phyloP scores from a whole-genome alignment of 1,139 yeast genomes.

The Pichia sp. region DNA sequence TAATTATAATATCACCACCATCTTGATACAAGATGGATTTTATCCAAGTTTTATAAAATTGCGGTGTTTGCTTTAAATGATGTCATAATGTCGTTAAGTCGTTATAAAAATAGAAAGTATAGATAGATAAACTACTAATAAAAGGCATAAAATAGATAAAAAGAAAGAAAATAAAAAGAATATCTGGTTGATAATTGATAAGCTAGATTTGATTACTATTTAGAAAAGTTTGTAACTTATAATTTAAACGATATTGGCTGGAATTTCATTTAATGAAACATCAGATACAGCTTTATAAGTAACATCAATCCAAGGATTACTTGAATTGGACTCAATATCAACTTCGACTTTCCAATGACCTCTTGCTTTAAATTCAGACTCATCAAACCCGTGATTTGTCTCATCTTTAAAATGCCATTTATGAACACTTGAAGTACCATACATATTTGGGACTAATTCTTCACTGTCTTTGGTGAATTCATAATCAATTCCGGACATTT shows the following conservation, averaged over 20 bases:
- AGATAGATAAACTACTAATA: too few species aligned
- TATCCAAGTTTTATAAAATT: too few species aligned
- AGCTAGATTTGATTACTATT: background rate
- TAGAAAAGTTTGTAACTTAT: background rate
- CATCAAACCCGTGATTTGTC: slow-evolving; percentile 48
- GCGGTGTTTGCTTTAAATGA: too few species aligned
- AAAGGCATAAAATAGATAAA: background rate
- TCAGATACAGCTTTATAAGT: slow-evolving; percentile 33
- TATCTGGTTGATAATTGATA: background rate
- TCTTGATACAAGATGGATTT: too few species aligned
- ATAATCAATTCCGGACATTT: slow-evolving; percentile 45
- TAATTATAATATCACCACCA: too few species aligned
- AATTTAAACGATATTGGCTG: slow-evolving; percentile 3
- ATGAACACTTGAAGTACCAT: slow-evolving; percentile 26
- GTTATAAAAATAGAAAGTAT: too few species aligned
- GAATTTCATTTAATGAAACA: background rate
- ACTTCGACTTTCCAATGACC: slow-evolving; percentile 54
- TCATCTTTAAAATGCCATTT: slow-evolving; percentile 46
- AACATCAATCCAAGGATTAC: slow-evolving; percentile 48
- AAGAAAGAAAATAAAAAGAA: background rate
- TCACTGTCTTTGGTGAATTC: slow-evolving; percentile 27
- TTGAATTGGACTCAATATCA: slow-evolving; percentile 47
- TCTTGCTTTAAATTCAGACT: slow-evolving; percentile 37
- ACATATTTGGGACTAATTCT: slow-evolving; percentile 33
- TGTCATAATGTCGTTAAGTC: too few species aligned